These are phyloP conservation scores for Rhodotorula sp. DNA, from an alignment of 1,284 basidiomycete genomes.

Conservation along the genomic window DNA sequence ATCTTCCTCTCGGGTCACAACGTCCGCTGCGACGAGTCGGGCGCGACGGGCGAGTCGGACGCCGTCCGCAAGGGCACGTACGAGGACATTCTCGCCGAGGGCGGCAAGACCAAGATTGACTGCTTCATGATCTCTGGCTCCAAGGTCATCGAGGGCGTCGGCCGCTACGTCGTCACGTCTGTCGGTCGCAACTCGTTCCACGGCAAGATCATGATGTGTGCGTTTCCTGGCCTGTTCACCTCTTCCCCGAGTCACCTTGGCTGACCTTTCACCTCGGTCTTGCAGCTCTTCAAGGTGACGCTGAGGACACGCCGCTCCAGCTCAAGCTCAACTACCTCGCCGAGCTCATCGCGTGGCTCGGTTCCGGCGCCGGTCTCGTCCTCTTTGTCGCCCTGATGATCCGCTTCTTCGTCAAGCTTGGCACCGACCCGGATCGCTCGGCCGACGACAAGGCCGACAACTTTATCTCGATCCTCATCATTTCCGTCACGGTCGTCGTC, in stretches of 20 bases:
- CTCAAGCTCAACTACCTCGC: slow-evolving; percentile 89
- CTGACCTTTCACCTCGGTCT: background rate
- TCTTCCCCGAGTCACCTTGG: background rate
- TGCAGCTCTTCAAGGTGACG: slow-evolving; percentile 72
- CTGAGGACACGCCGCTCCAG: slow-evolving; percentile 89
- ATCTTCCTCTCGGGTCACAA: slow-evolving; percentile 90
- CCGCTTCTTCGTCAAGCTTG: slow-evolving; percentile 52
- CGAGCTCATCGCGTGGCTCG: slow-evolving; percentile 89
- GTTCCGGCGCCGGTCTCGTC: slow-evolving; percentile 75
- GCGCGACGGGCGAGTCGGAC: slow-evolving; percentile 94
- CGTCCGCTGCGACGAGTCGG: slow-evolving; percentile 93
- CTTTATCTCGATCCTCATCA: slow-evolving; percentile 92
- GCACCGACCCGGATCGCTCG: slow-evolving; percentile 53
- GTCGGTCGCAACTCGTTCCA: slow-evolving; percentile 92
- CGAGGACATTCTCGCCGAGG: slow-evolving; percentile 63
- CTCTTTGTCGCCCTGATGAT: slow-evolving; percentile 89
- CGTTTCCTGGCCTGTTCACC: slow-evolving; percentile 52
- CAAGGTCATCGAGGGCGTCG: slow-evolving; percentile 93
- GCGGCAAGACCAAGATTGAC: slow-evolving; percentile 68
- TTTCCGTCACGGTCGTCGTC: slow-evolving; percentile 90
- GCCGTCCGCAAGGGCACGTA: slow-evolving; percentile 86
- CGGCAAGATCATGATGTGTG: slow-evolving; percentile 90
- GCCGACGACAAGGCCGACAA: slow-evolving; percentile 81
- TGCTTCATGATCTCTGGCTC: slow-evolving; percentile 93
- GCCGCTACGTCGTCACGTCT: slow-evolving; percentile 85